Percentiles rank a stretch among this genome's conserved stretches.
These are phyloP conservation scores for Lotmaria passim DNA, from an alignment of 208 protist species.

Conservation along the genomic window DNA sequence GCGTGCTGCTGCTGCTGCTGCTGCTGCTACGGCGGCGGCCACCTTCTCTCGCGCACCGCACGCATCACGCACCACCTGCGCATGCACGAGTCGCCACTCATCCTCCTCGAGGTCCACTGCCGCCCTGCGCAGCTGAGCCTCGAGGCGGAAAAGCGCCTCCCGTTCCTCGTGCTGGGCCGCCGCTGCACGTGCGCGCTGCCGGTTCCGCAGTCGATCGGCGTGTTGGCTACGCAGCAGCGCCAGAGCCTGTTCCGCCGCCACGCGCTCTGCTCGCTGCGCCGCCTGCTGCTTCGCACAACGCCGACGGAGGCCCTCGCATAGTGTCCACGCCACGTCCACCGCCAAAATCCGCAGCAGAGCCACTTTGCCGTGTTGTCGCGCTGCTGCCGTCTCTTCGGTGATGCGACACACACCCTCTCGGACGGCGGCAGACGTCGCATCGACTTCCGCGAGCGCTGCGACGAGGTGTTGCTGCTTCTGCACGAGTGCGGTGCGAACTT, in stretches of 20 bases:
- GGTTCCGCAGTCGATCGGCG: constrained; percentile 11
- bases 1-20: constrained; percentile 1
- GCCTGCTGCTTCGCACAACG: background rate
- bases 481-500: background rate
- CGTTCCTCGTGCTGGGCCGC: background rate
- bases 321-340: background rate
- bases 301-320: constrained; percentile 1
- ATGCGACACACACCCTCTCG: background rate
- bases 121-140: constrained; percentile 37
- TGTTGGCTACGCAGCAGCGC: constrained; percentile 28
- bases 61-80: constrained; percentile 28
- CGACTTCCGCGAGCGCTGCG: background rate
- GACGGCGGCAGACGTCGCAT: background rate
- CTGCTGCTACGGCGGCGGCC: constrained; percentile 1
- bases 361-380: background rate
- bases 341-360: constrained; percentile 6
- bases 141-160: background rate
- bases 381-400: background rate
- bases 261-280: constrained; percentile 12
- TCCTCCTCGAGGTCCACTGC: constrained; percentile 48
- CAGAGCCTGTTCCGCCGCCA: constrained; percentile 21
- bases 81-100: constrained; percentile 42
- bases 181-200: constrained; percentile 15
- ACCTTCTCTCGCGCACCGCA: constrained; percentile 19
- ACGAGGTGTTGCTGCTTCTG: background rate